Evolutionary conservation across 768 basidiomycete species (phyloP).

Genomic region (Boletus coccyginus): DNA sequence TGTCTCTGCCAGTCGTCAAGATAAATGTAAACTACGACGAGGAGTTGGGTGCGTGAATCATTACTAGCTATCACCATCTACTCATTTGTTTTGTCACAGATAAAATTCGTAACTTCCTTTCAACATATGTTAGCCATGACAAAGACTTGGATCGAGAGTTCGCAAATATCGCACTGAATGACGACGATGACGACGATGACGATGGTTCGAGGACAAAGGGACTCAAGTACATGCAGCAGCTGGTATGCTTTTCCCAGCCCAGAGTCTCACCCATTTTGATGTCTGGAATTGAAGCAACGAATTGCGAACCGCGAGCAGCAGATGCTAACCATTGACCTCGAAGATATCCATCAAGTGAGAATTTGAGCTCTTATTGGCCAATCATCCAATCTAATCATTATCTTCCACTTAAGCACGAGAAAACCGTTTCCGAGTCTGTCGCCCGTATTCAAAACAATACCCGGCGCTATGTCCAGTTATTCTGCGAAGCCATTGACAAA

Average conservation of each 20-base stretch:
- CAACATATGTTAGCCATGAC: slow-evolving; percentile 59
- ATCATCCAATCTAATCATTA: slow-evolving; percentile 14
- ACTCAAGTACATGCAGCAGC: slow-evolving; percentile 78
- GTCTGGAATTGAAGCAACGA: slow-evolving; percentile 58
- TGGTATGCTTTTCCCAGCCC: slow-evolving; percentile 51
- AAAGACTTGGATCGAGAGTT: slow-evolving; percentile 68
- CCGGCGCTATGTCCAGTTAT: slow-evolving; percentile 85
- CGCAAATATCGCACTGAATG: slow-evolving; percentile 67
- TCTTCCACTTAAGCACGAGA: slow-evolving; percentile 52
- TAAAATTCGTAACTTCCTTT: slow-evolving; percentile 68
- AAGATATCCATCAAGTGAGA: slow-evolving; percentile 76
- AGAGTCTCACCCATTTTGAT: slow-evolving; percentile 20
- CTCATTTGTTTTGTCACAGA: slow-evolving; percentile 38
- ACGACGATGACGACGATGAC: slow-evolving; percentile 38
- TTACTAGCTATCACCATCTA: not conserved
- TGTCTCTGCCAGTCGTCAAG: slow-evolving; percentile 65
- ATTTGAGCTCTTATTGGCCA: slow-evolving; percentile 1
- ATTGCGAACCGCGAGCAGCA: slow-evolving; percentile 93
- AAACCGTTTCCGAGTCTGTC: slow-evolving; percentile 71
- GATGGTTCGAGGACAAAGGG: slow-evolving; percentile 36
- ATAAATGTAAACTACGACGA: slow-evolving; percentile 64
- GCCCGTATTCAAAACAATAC: slow-evolving; percentile 79
- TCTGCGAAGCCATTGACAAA: slow-evolving; percentile 87
- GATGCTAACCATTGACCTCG: slow-evolving; percentile 83
- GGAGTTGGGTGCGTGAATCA: slow-evolving; percentile 56